Base-by-base conservation (phyloP, 352 stramenopile genomes). In the Pythium dissimile region DNA sequence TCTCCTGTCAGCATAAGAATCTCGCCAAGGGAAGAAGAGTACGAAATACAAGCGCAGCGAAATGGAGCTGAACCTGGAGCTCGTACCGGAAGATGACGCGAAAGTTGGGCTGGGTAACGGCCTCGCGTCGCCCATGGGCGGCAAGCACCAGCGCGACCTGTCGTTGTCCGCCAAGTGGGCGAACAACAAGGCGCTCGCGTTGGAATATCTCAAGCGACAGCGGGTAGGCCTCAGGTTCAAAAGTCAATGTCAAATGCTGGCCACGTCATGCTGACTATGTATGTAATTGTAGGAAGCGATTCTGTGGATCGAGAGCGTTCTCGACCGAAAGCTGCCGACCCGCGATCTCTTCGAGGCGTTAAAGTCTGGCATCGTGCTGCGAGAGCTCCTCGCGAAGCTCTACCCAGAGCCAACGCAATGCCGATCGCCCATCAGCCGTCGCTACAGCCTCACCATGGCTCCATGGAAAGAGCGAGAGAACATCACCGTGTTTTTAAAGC, bases 401-500 rank as follows among this genome's bases (percentile, higher is more conserved):
- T 89, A 85, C 27, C 83, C 83, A 9, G 66, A 78, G 9, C 54
- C 55, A 13, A 75, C 52, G 11, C 52, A 79, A 35, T 77, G 69
- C 15, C 71, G 73, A 26, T 88, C 76, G n/a, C 81, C 78, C 0
- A 91, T 89, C 66, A 91, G 77, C 32, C 80, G 84, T 20, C 85
- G 73, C 6, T 93, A 92, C 70, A 78, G 69, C 24, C 62, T 62
- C 28, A 69, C 67, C 26, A 87, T 92, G 80, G 84, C 84, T 26
- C 81, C 84, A 28, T 93, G 84, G 84, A 93, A 92, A 52, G 84
- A 93, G 53, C 68, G 84, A 4, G 84, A 93, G 52, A 92, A 93
- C 50, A 93, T 92, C 39, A 85, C 80, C 0, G 71, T 93, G 27
- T 93, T 92, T 52, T 71, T 93, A 39, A 75, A 84, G 52, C 81